Base-by-base conservation (phyloP, 2,329 filamentous ascomycete species). In the Teratosphaeria nubilosa region DNA sequence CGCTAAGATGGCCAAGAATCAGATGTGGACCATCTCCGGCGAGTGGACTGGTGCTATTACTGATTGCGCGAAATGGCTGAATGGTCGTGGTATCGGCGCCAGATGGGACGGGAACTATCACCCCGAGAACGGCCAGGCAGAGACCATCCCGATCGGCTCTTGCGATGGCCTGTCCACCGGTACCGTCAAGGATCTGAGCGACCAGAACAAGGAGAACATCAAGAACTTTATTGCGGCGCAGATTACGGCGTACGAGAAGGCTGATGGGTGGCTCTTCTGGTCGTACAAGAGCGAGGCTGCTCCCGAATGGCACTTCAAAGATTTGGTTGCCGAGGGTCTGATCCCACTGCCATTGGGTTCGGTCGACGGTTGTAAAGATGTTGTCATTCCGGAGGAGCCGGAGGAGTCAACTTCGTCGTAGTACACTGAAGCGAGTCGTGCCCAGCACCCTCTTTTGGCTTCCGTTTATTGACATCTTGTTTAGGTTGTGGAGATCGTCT, bases 221-320 rank as follows among this genome's bases (percentile, higher is more conserved):
- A 67, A 72, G 22, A 68, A 69, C 31, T 78, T 75, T 64, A 77
- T 78, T 63, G 72, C 75, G 62, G 76, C 77, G 9, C 76, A 79
- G 63, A 72, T 79, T 3, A 73, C 75, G 41, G 77, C 73, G 0
- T 79, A 71, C 57, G 77, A 79, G 68, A 76, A 76, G 70, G 75
- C 74, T 4, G 69, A 62, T 2, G 77, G 77, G 1, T 79, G 77
- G 77, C 76, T 78, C 63, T 78, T 77, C 67, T 79, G 77, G 77
- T 73, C 4, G 1, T 78, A 76, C 76, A 78, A 78, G 71, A 78
- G 75, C 1, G 77, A 79, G 65, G 71, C 71, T 25, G 75, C 76
- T 34, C 76, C 77, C 2, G 77, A 78, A 62, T 78, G 77, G 76
- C 73, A 79, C 58, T 77, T 78, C 74, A 63, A 77, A 65, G 71